Base-by-base conservation (phyloP, 345 rosid species). In the Erucastrum elatum region DNA sequence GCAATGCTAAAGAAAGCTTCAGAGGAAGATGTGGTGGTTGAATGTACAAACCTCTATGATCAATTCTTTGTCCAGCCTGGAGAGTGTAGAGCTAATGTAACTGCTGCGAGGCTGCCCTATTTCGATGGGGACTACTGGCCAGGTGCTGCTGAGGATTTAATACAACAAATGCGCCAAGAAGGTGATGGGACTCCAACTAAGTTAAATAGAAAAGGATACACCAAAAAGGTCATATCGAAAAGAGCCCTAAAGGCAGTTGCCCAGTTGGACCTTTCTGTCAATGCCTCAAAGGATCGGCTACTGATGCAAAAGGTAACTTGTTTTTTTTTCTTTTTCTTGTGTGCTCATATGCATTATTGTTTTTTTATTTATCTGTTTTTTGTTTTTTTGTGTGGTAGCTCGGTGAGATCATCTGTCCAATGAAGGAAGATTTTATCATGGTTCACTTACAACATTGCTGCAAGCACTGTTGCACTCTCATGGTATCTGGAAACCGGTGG, bases 41-140 rank as follows among this genome's bases (percentile, higher is more conserved):
- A 90, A 21, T 89, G 88, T 30, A 88, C 91, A 72, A 94, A 94
- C 82, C 78, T 94, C 70, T 92, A 89, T 11, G 97, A 94, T 63
- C 96, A 94, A 76, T 94, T 92, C 88, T 94, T 94, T 66, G 86
- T 85, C 66, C 77, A 89, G 69, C 70, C 83, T 49, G 96, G 94
- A 9, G 94, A 94, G 81, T 87, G 88, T 61, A 87, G 88, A 82
- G 91, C 93, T 64, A 89, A 87, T 85, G 93, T 92, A 58, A 94
- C 96, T 25, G 97, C 98, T 26, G 89, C 96, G 16, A 92, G 98
- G 87, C 84, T 94, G 66, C 98, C 98, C 61, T 94, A 94, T 87
- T 94, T 94, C 78, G 97, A 94, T 83, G 98, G 97, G 73, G 97
- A 94, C 83, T 94, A 92, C 81, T 94, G 97, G 98, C 97, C 98